Percentiles rank a stretch among this genome's conserved stretches.
phyloP scores from a whole-genome alignment of 441 rosid genomes.

The Populus hybrid region DNA sequence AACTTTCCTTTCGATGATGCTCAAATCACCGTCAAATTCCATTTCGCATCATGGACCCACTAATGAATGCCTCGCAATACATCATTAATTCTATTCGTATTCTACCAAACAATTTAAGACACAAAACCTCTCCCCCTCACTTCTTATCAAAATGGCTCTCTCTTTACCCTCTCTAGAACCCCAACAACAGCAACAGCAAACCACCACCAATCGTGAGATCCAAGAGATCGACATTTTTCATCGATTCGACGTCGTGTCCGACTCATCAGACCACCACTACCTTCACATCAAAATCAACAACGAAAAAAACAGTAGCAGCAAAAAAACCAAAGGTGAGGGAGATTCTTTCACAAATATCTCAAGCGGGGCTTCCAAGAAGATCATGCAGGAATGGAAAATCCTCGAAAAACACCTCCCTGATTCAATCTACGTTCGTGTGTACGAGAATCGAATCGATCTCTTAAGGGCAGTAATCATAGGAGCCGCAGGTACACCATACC shows the following conservation, averaged over 20 bases:
- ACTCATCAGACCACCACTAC: slow-evolving; percentile 31
- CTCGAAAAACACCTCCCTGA: slow-evolving; percentile 45
- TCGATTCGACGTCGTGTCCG: slow-evolving; percentile 37
- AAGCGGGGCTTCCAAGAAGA: slow-evolving; percentile 31
- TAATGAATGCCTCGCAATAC: background rate
- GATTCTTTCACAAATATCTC: slow-evolving; percentile 22
- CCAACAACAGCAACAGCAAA: background rate
- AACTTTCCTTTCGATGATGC: background rate
- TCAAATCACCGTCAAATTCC: background rate
- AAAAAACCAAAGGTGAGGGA: background rate
- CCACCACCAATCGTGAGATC: slow-evolving; percentile 11
- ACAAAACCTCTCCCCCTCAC: background rate
- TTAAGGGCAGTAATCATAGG: slow-evolving; percentile 46
- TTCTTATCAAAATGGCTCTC: background rate
- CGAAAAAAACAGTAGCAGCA: background rate
- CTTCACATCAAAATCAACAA: background rate
- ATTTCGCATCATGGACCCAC: background rate
- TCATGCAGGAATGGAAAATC: slow-evolving; percentile 50
- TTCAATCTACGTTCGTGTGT: slow-evolving; percentile 49
- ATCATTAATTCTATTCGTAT: background rate
- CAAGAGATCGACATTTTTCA: slow-evolving; percentile 17
- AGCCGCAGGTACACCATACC: slow-evolving; percentile 54
- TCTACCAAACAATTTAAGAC: background rate
- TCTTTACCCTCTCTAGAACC: slow-evolving; percentile 12
- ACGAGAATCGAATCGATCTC: slow-evolving; percentile 47